Evolutionary conservation across 805 yeast species (phyloP).

Genomic region (Starmerella vaccinii): DNA sequence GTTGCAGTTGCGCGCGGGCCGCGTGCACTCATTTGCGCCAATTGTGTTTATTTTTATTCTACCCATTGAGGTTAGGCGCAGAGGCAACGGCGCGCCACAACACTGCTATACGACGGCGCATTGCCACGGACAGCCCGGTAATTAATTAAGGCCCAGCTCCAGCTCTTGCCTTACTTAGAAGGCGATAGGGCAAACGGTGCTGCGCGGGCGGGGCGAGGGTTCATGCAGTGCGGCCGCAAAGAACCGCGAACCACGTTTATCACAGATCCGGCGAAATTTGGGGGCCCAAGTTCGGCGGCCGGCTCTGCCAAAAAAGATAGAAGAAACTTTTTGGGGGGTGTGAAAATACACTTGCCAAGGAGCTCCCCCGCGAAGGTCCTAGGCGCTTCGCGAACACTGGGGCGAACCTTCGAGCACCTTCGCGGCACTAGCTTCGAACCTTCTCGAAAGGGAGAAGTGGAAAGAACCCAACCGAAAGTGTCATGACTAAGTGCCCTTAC

Average conservation of each 20-base stretch:
- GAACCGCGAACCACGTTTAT: not conserved
- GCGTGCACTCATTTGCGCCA: too few species aligned
- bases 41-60: too few species aligned
- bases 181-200: not conserved
- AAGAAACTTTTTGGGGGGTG: not conserved
- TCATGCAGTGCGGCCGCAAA: constrained; percentile 7
- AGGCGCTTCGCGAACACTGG: not conserved
- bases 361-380: not conserved
- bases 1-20: too few species aligned
- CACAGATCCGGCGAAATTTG: not conserved
- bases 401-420: constrained; percentile 2
- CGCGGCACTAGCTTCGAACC: constrained; percentile 6
- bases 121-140: too few species aligned
- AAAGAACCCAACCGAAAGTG: constrained; percentile 16
- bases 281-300: not conserved
- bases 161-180: not conserved
- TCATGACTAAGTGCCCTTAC: constrained; percentile 18
- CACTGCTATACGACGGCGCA: too few species aligned
- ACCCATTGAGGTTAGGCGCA: too few species aligned
- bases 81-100: too few species aligned
- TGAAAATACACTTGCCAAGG: too few species aligned
- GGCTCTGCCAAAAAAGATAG: not conserved
- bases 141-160: too few species aligned
- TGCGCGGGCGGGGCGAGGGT: not conserved
- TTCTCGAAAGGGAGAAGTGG: constrained; percentile 20